Evolutionary conservation across 208 protist species (phyloP), one percentile per base, ranked within the genome.

Genomic region (Tritrichomonas foetus): DNA sequence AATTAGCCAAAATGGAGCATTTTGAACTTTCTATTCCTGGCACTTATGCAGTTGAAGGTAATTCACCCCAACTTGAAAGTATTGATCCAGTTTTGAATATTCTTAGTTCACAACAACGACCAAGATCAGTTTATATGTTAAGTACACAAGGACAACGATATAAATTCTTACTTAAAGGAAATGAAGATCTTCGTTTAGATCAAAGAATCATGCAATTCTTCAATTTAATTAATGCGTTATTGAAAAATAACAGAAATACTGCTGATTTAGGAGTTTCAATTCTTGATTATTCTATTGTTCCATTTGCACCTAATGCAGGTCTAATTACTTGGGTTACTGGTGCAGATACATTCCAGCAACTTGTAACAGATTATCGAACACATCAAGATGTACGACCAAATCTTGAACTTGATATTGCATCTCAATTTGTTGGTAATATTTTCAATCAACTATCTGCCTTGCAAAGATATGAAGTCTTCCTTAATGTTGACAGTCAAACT

Each of bases 161-260:
- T 20, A 57, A 41, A 20, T 94, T 82, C 49, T 44, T 94, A 3
- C n/a, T 94, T n/a, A 94, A 94, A 50, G 93, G 93, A 0, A 72
- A 94, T 44, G 93, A 94, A 94, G 93, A 94, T 39, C 57, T 94
- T 27, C 3, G 93, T 27, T 44, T 80, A 3, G 93, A 94, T 74
- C 64, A 94, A 41, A 1, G 93, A 30, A 78, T 94, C 14, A 94
- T 94, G 93, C 66, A 94, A 49, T 80, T 94, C 16, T 93, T 93
- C 30, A 69, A 47, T 50, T 33, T 93, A 14, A 78, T 94, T 11
- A 94, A 72, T 20, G 33, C 64, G 30, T 47, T 74, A 5, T 44
- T 80, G 16, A 44, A 78, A 30, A 57, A 50, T 14, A 74, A 53
- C 36, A 33, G 49, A n/a, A 30, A 44, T 44, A 94, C 33, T 0